These are phyloP conservation scores for Cylindrotheca closterium DNA, from an alignment of 108 stramenopile species.

Conservation along the genomic window DNA sequence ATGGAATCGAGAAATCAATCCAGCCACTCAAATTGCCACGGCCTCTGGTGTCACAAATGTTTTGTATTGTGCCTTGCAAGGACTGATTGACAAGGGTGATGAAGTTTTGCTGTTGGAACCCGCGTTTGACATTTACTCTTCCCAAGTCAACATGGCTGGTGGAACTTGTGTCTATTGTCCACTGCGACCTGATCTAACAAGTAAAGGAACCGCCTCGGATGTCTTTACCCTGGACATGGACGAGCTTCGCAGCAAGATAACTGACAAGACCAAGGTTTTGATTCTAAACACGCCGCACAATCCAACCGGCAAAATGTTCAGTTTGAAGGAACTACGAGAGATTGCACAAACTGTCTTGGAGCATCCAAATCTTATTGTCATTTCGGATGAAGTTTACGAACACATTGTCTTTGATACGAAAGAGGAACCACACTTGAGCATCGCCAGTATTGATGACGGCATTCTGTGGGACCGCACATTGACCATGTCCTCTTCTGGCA, in stretches of 20 bases:
- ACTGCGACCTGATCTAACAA: slow-evolving; percentile 34
- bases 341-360: slow-evolving; percentile 63
- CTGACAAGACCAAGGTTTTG: slow-evolving; percentile 60
- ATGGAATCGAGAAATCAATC: slow-evolving; percentile 42
- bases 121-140: slow-evolving; percentile 73
- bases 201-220: slow-evolving; percentile 29
- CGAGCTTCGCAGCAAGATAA: slow-evolving; percentile 61
- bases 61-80: slow-evolving; percentile 70
- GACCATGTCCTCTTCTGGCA: slow-evolving; percentile 84
- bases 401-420: slow-evolving; percentile 76
- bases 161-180: slow-evolving; percentile 51
- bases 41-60: slow-evolving; percentile 84
- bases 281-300: slow-evolving; percentile 97
- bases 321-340: slow-evolving; percentile 60
- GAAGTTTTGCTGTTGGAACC: slow-evolving; percentile 88
- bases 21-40: slow-evolving; percentile 68
- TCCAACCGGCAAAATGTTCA: slow-evolving; percentile 97
- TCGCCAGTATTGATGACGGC: slow-evolving; percentile 58
- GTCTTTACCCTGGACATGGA: slow-evolving; percentile 69
- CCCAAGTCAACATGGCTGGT: slow-evolving; percentile 64
- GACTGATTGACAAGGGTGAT: slow-evolving; percentile 72
- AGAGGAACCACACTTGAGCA: slow-evolving; percentile 53
- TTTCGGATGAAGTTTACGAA: slow-evolving; percentile 90
- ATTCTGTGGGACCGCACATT: slow-evolving; percentile 75
- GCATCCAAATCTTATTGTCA: slow-evolving; percentile 69